phyloP scores from a whole-genome alignment of 768 basidiomycete species.

The Boletus subcaerulescens region DNA sequence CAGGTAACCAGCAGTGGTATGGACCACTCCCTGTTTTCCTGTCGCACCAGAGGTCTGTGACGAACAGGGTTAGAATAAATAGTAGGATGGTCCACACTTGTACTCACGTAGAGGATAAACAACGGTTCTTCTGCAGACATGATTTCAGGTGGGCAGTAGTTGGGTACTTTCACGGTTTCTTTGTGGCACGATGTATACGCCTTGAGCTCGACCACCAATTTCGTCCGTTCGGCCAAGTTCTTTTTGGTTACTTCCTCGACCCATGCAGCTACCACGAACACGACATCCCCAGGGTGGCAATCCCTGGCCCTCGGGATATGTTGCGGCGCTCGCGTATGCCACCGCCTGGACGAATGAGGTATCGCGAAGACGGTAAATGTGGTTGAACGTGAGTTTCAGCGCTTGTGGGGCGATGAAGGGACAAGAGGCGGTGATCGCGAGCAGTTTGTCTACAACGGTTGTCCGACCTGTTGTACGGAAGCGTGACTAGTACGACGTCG shows the following conservation, averaged over 20 bases:
- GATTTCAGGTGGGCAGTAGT: constrained; percentile 83
- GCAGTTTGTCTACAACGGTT: constrained; percentile 69
- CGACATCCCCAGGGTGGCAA: constrained; percentile 50
- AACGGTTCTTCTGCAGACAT: constrained; percentile 95
- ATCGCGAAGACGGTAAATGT: constrained; percentile 69
- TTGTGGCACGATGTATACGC: constrained; percentile 93
- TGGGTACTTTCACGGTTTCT: constrained; percentile 77
- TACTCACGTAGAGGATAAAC: constrained; percentile 95
- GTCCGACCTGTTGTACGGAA: constrained; percentile 55
- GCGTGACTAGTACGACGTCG: background rate
- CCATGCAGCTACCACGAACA: constrained; percentile 66
- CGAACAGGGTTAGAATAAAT: constrained; percentile 3
- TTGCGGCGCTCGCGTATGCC: constrained; percentile 51
- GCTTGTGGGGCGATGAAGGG: constrained; percentile 74
- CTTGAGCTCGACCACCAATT: constrained; percentile 91
- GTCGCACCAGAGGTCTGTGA: constrained; percentile 88
- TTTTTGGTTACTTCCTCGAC: constrained; percentile 61
- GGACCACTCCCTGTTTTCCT: constrained; percentile 95
- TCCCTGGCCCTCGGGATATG: constrained; percentile 30
- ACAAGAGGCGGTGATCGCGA: constrained; percentile 61
- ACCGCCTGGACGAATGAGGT: constrained; percentile 51
- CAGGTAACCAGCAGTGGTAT: constrained; percentile 86
- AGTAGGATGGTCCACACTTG: background rate
- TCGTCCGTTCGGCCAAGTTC: constrained; percentile 73
- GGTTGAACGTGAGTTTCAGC: constrained; percentile 59